phyloP scores from a whole-genome alignment of 306 rosid genomes.

The Castanea crenata region DNA sequence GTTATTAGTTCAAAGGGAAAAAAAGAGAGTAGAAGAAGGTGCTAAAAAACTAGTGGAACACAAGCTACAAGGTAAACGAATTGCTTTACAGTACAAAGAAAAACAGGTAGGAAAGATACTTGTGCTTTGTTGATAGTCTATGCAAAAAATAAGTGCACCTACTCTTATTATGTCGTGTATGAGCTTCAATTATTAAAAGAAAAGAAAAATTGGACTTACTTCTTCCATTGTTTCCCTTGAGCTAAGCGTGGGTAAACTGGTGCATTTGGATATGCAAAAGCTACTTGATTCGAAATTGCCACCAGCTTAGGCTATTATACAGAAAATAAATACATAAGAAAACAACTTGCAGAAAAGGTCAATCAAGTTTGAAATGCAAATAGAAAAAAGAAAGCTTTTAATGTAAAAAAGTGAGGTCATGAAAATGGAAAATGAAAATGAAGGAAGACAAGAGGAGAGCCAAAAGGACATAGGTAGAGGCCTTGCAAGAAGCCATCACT shows the following conservation, averaged over 20 bases:
- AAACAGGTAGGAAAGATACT: background rate
- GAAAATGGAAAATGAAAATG: background rate
- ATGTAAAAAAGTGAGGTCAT: background rate
- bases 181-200: background rate
- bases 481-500: background rate
- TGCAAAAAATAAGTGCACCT: slow-evolving; percentile 6
- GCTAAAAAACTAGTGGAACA: background rate
- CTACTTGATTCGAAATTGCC: slow-evolving; percentile 56
- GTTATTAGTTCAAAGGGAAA: background rate
- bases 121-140: slow-evolving; percentile 5
- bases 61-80: background rate
- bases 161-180: slow-evolving; percentile 5
- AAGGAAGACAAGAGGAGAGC: background rate
- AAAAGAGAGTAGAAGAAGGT: background rate
- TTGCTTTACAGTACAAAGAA: slow-evolving; percentile 14
- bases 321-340: slow-evolving; percentile 8
- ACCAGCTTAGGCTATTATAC: slow-evolving; percentile 74
- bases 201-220: slow-evolving; percentile 41
- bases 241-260: slow-evolving; percentile 94
- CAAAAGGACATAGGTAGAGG: background rate
- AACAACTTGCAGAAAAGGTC: background rate
- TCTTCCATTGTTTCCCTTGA: slow-evolving; percentile 83
- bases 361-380: slow-evolving; percentile 8
- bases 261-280: slow-evolving; percentile 77
- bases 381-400: background rate